phyloP scores from a whole-genome alignment of 805 yeast genomes.

The Scheffersomyces coipomensis region DNA sequence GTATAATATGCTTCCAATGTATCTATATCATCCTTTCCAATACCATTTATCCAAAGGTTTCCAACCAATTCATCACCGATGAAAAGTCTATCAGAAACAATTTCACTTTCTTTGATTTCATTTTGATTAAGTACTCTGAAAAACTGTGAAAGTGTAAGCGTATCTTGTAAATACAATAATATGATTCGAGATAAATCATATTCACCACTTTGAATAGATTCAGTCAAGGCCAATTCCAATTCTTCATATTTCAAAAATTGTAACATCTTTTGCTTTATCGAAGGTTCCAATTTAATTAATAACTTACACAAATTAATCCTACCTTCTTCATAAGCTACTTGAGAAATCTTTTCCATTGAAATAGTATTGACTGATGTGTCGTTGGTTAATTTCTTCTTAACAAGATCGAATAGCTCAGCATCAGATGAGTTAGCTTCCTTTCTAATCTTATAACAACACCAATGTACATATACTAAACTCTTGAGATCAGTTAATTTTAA shows the following conservation, averaged over 20 bases:
- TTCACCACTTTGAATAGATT: constrained; percentile 61
- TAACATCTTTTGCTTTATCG: constrained; percentile 53
- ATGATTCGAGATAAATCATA: constrained; percentile 60
- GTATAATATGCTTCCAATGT: constrained; percentile 26
- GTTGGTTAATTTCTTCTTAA: constrained; percentile 46
- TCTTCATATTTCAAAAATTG: constrained; percentile 71
- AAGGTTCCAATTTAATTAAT: constrained; percentile 68
- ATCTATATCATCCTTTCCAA: constrained; percentile 22
- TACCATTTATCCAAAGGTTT: constrained; percentile 32
- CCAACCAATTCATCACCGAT: constrained; percentile 39
- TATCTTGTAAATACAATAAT: constrained; percentile 51
- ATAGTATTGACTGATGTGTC: constrained; percentile 31
- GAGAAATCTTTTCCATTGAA: constrained; percentile 59
- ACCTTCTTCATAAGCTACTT: constrained; percentile 79
- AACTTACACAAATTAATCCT: constrained; percentile 64
- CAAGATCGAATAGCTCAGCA: constrained; percentile 48
- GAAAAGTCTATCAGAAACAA: constrained; percentile 19
- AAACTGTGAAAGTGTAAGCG: constrained; percentile 63
- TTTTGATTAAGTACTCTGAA: constrained; percentile 60
- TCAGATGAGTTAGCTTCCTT: constrained; percentile 56
- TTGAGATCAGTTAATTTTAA: constrained; percentile 39
- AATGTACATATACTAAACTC: constrained; percentile 56
- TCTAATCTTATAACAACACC: constrained; percentile 77
- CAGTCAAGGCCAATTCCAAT: constrained; percentile 62
- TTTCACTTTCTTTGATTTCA: constrained; percentile 21